Percentiles rank a stretch among this genome's conserved stretches.
Evolutionary conservation across 179 eudicot species (phyloP).

Genomic region (Gypsophila paniculata): DNA sequence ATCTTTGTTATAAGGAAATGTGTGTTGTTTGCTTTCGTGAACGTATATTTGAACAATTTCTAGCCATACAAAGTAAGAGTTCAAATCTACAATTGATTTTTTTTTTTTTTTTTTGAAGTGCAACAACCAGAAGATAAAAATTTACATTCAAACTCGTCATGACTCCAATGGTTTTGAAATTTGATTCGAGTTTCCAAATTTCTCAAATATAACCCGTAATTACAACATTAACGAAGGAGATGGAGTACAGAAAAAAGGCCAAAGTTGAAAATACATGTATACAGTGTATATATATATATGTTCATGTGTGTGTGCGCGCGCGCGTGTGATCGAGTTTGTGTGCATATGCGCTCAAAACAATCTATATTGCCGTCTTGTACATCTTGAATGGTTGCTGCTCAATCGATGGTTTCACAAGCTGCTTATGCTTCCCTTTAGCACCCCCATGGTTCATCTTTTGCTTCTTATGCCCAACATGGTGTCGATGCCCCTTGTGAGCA

Average conservation of each 20-base stretch:
- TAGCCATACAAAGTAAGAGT: too few relatives aligned
- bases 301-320: too few relatives aligned
- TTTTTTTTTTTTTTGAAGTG: too few relatives aligned
- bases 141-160: too few relatives aligned
- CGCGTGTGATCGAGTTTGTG: too few relatives aligned
- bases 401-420: slow-evolving; percentile 21
- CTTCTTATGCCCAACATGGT: slow-evolving; percentile 17
- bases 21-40: too few relatives aligned
- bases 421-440: slow-evolving; percentile 28
- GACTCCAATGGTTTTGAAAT: not conserved
- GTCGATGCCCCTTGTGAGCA: not conserved
- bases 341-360: not conserved
- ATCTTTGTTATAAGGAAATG: too few relatives aligned
- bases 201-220: not conserved
- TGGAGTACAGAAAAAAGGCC: not conserved
- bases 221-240: not conserved
- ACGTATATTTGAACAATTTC: too few relatives aligned
- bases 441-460: slow-evolving; percentile 31
- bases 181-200: not conserved
- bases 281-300: too few relatives aligned
- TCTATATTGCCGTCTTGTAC: slow-evolving; percentile 17
- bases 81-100: too few relatives aligned
- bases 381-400: slow-evolving; percentile 17
- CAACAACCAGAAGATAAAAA: too few relatives aligned
- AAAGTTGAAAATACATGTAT: not conserved